These are phyloP conservation scores for Hymenoscyphus repandus DNA, from an alignment of 2,329 filamentous ascomycete genomes.

Conservation along the genomic window DNA sequence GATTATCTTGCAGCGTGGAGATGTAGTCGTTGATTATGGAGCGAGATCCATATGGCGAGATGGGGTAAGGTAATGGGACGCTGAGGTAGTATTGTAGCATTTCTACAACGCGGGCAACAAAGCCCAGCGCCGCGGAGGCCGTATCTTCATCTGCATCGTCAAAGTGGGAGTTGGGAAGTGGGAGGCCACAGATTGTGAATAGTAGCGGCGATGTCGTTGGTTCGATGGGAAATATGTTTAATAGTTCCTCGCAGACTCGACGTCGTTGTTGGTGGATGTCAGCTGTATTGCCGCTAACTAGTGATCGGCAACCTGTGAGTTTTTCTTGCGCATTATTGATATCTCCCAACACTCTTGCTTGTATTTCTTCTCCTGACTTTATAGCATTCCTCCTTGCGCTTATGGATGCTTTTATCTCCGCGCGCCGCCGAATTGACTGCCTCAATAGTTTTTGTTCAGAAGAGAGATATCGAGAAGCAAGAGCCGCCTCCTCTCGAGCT, in stretches of 20 bases:
- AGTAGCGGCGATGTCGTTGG: constrained; percentile 61
- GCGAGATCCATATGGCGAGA: constrained; percentile 67
- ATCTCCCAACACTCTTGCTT: constrained; percentile 53
- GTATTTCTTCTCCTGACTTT: constrained; percentile 51
- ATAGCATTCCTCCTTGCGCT: constrained; percentile 63
- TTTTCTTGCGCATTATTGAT: constrained; percentile 57
- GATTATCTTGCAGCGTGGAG: constrained; percentile 24
- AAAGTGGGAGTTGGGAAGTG: constrained; percentile 74
- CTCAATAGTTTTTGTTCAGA: constrained; percentile 63
- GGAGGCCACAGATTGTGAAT: constrained; percentile 76
- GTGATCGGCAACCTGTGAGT: constrained; percentile 48
- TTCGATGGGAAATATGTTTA: constrained; percentile 74
- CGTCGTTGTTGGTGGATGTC: constrained; percentile 80
- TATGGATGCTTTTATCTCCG: constrained; percentile 65
- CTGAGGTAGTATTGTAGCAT: constrained; percentile 78
- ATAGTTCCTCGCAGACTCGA: constrained; percentile 79
- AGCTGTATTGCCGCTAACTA: constrained; percentile 53
- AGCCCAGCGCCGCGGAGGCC: constrained; percentile 75
- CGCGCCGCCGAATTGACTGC: constrained; percentile 54
- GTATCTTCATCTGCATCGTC: constrained; percentile 65
- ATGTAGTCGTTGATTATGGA: constrained; percentile 41
- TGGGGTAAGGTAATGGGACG: constrained; percentile 73
- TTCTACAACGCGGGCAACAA: constrained; percentile 69
- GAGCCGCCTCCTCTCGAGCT: constrained; percentile 43
- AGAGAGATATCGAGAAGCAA: constrained; percentile 51